A percentile compares a stretch with the other conserved stretches of the same genome.
phyloP scores from a whole-genome alignment of 805 yeast species.

The Tetrapisispora fleetii region DNA sequence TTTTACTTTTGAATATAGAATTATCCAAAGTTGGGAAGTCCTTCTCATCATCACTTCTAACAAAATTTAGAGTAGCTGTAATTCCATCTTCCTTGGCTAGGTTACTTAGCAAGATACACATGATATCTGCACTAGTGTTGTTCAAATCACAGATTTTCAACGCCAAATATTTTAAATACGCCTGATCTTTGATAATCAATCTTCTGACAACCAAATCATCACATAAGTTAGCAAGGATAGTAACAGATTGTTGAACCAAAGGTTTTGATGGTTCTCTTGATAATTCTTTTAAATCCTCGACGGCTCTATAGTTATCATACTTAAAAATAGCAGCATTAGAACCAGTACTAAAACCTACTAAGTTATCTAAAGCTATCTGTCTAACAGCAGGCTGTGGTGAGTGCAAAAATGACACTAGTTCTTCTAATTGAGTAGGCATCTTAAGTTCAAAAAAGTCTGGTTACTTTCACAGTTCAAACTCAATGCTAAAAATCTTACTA shows the following conservation, averaged over 20 bases:
- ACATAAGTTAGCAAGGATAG: constrained; percentile 75
- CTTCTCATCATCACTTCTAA: constrained; percentile 17
- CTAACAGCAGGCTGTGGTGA: constrained; percentile 70
- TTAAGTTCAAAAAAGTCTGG: not conserved
- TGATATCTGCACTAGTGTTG: constrained; percentile 66
- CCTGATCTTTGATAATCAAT: constrained; percentile 53
- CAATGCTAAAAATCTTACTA: too few species aligned
- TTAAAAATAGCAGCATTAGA: constrained; percentile 56
- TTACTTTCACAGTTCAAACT: too few species aligned
- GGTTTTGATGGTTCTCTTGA: constrained; percentile 44
- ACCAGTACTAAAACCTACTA: constrained; percentile 74
- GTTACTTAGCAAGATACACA: constrained; percentile 76
- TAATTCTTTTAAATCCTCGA: constrained; percentile 58
- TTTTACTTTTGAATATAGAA: constrained; percentile 44
- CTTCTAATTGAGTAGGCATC: constrained; percentile 47
- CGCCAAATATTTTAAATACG: constrained; percentile 41
- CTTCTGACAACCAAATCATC: constrained; percentile 57
- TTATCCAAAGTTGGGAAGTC: constrained; percentile 30
- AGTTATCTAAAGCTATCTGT: constrained; percentile 74
- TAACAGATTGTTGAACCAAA: constrained; percentile 55
- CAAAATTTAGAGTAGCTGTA: constrained; percentile 38
- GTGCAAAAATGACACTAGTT: constrained; percentile 70
- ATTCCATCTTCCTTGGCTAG: constrained; percentile 69
- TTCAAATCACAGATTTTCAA: constrained; percentile 42
- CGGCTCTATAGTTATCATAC: constrained; percentile 58